These are phyloP conservation scores for Termitomyces sp. DNA, from an alignment of 768 basidiomycete genomes.

Conservation along the genomic window DNA sequence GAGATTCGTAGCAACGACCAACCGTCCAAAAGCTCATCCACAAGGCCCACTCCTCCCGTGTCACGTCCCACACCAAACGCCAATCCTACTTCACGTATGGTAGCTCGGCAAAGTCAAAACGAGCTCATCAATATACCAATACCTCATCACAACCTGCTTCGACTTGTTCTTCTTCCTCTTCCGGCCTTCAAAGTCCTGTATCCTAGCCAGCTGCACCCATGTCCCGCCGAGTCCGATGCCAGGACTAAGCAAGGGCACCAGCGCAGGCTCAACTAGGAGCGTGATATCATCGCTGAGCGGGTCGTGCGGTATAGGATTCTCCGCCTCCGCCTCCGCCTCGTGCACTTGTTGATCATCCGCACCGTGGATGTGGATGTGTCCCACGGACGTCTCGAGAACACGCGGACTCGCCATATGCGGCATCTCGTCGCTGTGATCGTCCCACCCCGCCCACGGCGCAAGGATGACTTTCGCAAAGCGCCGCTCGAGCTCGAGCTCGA, in stretches of 20 bases:
- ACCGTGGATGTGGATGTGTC: slow-evolving; percentile 20
- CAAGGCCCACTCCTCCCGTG: too few species aligned
- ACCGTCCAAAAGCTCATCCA: too few species aligned
- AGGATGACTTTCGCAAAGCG: slow-evolving; percentile 32
- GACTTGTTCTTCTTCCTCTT: slow-evolving; percentile 28
- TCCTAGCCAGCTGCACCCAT: slow-evolving; percentile 62
- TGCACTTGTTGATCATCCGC: slow-evolving; percentile 13
- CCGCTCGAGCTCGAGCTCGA: slow-evolving; percentile 33
- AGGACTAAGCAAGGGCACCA: slow-evolving; percentile 34
- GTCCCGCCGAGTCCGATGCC: slow-evolving; percentile 62
- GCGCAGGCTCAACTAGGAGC: slow-evolving; percentile 45
- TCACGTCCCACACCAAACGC: too few species aligned
- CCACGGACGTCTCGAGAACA: slow-evolving; percentile 30
- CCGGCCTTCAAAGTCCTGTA: slow-evolving; percentile 16
- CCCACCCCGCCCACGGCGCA: slow-evolving; percentile 38
- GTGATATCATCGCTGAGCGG: slow-evolving; percentile 54
- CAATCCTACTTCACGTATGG: slow-evolving; percentile 16
- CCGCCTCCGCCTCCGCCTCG: slow-evolving; percentile 13
- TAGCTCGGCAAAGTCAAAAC: slow-evolving; percentile 33
- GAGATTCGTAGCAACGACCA: too few species aligned
- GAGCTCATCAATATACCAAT: slow-evolving; percentile 41
- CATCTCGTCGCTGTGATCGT: slow-evolving; percentile 25
- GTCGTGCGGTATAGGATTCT: slow-evolving; percentile 34
- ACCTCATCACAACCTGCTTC: slow-evolving; percentile 24
- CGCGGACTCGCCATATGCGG: slow-evolving; percentile 28